Conservation (phyloP, 345 rosid species). For the Camelina laxa region DNA sequence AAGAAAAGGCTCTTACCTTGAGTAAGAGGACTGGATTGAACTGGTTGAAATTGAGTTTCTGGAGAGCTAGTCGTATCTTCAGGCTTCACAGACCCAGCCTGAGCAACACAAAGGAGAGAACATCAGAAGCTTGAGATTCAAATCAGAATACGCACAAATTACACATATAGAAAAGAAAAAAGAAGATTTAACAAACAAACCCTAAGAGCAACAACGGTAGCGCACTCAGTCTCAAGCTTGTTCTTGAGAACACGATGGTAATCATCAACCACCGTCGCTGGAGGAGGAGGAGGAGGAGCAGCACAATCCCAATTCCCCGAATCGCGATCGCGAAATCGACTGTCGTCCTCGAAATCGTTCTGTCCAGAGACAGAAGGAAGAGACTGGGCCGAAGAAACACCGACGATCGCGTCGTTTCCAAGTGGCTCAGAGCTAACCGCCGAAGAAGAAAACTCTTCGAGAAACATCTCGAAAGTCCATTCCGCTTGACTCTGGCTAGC, state of each 20-base stretch:
- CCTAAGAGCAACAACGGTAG: slow-evolving; percentile 49
- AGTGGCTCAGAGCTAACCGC: slow-evolving; percentile 45
- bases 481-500: slow-evolving; percentile 57
- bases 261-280: slow-evolving; percentile 49
- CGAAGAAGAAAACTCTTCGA: slow-evolving; percentile 55
- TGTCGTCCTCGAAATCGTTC: slow-evolving; percentile 52
- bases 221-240: slow-evolving; percentile 74
- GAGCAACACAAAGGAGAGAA: not conserved
- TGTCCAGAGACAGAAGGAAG: slow-evolving; percentile 49
- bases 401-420: slow-evolving; percentile 43
- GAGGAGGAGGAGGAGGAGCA: slow-evolving; percentile 16
- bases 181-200: slow-evolving; percentile 53
- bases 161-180: not conserved
- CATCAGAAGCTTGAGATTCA: slow-evolving; percentile 30
- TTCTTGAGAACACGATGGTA: slow-evolving; percentile 62
- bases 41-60: slow-evolving; percentile 47
- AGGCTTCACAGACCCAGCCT: slow-evolving; percentile 63
- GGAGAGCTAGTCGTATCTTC: slow-evolving; percentile 52
- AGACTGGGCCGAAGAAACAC: slow-evolving; percentile 46
- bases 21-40: slow-evolving; percentile 49
- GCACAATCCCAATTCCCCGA: slow-evolving; percentile 33
- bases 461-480: slow-evolving; percentile 72
- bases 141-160: slow-evolving; percentile 1
- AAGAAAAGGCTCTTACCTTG: slow-evolving; percentile 42
- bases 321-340: slow-evolving; percentile 45